Evolutionary conservation across 345 rosid genomes (phyloP).

Genomic region (Psidium guajava): DNA sequence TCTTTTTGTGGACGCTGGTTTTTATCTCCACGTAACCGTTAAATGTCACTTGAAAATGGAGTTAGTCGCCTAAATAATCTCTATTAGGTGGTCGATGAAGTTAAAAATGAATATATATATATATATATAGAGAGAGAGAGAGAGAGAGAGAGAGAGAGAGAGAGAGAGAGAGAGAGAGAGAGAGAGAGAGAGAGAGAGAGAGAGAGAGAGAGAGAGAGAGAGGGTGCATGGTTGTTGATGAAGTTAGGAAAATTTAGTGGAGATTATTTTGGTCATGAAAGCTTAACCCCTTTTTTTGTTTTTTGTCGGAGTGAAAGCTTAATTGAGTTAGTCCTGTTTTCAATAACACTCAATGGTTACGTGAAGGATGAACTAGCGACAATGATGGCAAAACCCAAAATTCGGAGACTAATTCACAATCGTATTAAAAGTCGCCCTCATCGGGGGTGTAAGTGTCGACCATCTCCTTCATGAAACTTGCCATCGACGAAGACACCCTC

Average conservation of each 20-base stretch:
- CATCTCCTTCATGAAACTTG: no score
- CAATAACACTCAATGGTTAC: background rate
- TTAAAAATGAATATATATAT: background rate
- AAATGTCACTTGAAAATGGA: background rate
- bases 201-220: background rate
- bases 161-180: background rate
- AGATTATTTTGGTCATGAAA: background rate
- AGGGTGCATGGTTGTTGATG: background rate
- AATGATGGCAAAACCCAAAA: background rate
- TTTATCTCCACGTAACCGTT: background rate
- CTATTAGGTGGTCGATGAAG: background rate
- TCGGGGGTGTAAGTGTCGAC: no score
- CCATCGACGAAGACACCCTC: background rate
- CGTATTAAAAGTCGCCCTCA: background rate
- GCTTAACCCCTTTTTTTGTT: no score
- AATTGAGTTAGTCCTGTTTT: background rate
- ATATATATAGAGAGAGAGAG: background rate
- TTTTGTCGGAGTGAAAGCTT: no score
- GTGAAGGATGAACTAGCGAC: background rate
- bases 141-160: background rate
- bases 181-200: background rate
- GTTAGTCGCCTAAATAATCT: background rate
- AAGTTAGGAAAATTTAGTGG: background rate
- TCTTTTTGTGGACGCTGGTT: background rate
- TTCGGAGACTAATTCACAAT: background rate